Base-by-base conservation (phyloP, 1,139 yeast genomes). In the Pichia kudriavzevii region DNA sequence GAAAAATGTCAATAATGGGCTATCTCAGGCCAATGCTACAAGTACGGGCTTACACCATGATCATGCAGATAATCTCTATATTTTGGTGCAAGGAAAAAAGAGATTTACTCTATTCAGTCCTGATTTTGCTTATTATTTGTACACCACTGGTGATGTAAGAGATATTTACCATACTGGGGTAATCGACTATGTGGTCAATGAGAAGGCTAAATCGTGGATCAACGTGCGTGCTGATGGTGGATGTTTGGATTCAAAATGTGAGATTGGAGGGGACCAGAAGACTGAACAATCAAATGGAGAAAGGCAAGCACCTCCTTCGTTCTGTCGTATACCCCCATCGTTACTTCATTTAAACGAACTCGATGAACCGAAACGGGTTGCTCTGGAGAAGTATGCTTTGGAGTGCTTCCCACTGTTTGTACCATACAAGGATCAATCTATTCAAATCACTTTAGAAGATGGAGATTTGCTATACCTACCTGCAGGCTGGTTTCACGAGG, bases 401-500 rank as follows among this genome's bases (percentile, higher is more conserved):
- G 19, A 38, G 3, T 44, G 48, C 12, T 79, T 67, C 54, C 83
- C 84, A 0, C 61, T 63, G 1, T 61, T 79, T 31, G 49, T 64
- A 28, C 43, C 58, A 2, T 59, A 73, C 3, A 59, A 61, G 18
- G 17, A 36, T 12, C 22, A 22, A 4, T 38, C 39, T 2, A 26
- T 43, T 2, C 60, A 66, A 38, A 74, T 75, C 4, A 63, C 70
- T 57, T 47, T 79, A 20, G 53, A 65, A 13, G 75, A 79, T 0
- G 85, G 85, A 0, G 76, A 79, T 31, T 72, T 77, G 78, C 55
- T 80, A 22, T 80, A 72, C 47, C 54, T 80, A 17, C 91, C 91
- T 1, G 70, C 82, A 1, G 85, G 88, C 2, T 80, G 88, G 88
- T 80, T 80, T 50, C 91, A 80, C 52, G 91, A 80, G 53, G 91